Evolutionary conservation across 2,329 filamentous ascomycete species (phyloP).

Genomic region (Tolypocladium nubicola): DNA sequence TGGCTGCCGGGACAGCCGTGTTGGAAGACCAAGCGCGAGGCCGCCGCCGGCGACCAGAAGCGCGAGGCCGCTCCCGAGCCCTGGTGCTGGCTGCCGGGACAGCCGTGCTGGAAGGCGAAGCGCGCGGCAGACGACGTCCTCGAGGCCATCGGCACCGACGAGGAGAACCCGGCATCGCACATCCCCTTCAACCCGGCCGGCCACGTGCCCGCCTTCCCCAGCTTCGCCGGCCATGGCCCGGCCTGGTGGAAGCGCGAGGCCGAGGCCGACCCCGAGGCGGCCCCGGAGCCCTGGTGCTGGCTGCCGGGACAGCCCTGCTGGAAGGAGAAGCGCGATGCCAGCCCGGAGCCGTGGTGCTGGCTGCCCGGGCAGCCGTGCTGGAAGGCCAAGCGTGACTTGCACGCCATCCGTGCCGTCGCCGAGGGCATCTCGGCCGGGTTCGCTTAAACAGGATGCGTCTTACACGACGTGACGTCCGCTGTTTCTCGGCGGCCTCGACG

Average conservation of each 20-base stretch:
- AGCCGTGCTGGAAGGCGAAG: conserved; percentile 29
- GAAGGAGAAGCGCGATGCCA: background rate
- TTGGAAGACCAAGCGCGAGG: too few species aligned
- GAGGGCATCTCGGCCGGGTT: conserved; percentile 13
- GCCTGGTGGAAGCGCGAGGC: conserved; percentile 16
- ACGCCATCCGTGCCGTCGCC: conserved; percentile 15
- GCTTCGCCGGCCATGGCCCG: conserved; percentile 9
- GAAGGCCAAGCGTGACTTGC: conserved; percentile 22
- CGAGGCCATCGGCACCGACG: conserved; percentile 12
- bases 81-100: conserved; percentile 25
- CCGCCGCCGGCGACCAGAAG: background rate
- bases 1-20: conserved; percentile 22
- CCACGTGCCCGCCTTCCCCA: conserved; percentile 11
- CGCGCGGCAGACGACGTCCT: conserved; percentile 19
- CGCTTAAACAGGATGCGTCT: conserved; percentile 13
- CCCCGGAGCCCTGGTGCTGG: background rate
- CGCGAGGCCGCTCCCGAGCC: conserved; percentile 2
- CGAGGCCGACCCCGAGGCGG: conserved; percentile 3
- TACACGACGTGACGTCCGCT: background rate
- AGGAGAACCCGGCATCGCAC: conserved; percentile 13
- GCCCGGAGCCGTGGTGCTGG: conserved; percentile 18
- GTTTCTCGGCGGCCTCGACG: background rate
- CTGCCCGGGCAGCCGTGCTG: conserved; percentile 27
- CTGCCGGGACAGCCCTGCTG: conserved; percentile 10
- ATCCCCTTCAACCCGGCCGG: conserved; percentile 12